Base-by-base conservation (phyloP, 2,329 filamentous ascomycete species). In the Truncatella angustata region DNA sequence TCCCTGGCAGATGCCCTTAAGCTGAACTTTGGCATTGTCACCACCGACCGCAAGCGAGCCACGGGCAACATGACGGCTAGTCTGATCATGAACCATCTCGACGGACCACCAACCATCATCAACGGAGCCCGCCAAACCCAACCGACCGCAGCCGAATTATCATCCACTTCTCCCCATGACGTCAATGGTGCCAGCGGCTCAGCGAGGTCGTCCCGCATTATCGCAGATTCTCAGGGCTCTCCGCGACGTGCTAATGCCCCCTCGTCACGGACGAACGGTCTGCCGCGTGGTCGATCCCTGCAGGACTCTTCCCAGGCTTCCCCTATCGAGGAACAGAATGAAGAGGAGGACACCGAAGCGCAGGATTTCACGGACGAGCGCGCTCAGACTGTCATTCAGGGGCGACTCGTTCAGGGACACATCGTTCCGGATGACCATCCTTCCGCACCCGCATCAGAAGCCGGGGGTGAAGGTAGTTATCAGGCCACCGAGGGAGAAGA, bases 21-120 rank as follows among this genome's bases (percentile, higher is more conserved):
- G 78, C 82, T 99, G 61, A 97, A 95, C 76, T 99, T 99, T 62
- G 94, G 94, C 60, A 91, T 99, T 66, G 91, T 99, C 51, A 95
- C 90, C 3, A 95, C 91, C 5, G 91, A 95, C 61, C 80, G 84
- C 61, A 85, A 84, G 64, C 78, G 88, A 49, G 77, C 75, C 61
- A 76, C 79, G 34, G 67, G 72, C 58, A 86, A 80, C 64, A 87
- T 92, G 84, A 82, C 84, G 44, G 86, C 87, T 54, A 96, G 91
- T 68, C 86, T 90, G 71, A 87, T 96, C 58, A 82, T 89, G 72
- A 79, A 74, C 50, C 84, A 86, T 58, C 78, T 88, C 14, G 86
- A 89, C 65, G 80, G 78, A 2, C 73, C 65, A 57, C 58, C 53
- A 4, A 28, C 57, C 21, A 63, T 63, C 21, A 56, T 66, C 24